These are phyloP conservation scores for Astraeus odoratus DNA, from an alignment of 768 basidiomycete species.

Conservation along the genomic window DNA sequence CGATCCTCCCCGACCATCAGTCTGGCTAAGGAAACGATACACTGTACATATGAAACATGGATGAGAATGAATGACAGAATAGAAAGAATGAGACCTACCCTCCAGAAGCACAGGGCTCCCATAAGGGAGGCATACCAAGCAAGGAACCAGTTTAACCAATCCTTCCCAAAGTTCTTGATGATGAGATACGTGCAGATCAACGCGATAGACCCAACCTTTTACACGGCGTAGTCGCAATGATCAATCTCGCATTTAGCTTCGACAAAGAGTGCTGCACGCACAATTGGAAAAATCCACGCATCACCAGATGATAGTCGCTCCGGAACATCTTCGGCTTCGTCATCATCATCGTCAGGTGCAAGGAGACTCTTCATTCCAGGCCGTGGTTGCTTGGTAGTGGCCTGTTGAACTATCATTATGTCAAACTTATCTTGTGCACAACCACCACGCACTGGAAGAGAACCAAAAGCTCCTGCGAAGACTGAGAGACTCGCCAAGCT, in stretches of 20 bases:
- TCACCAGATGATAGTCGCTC: slow-evolving; percentile 60
- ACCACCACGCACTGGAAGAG: slow-evolving; percentile 49
- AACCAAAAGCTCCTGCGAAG: slow-evolving; percentile 63
- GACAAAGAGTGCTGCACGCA: slow-evolving; percentile 38
- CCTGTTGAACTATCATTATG: slow-evolving; percentile 7
- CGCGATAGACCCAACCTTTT: slow-evolving; percentile 62
- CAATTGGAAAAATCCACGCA: slow-evolving; percentile 72
- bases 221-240: neutral
- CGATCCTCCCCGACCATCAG: slow-evolving; percentile 40
- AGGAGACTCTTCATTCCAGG: slow-evolving; percentile 10
- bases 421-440: neutral
- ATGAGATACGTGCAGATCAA: slow-evolving; percentile 64
- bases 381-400: neutral
- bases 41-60: slow-evolving; percentile 27
- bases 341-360: slow-evolving; percentile 43
- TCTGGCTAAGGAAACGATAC: slow-evolving; percentile 43
- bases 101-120: slow-evolving; percentile 63
- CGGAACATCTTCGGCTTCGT: slow-evolving; percentile 51
- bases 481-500: slow-evolving; percentile 58
- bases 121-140: slow-evolving; percentile 68
- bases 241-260: neutral
- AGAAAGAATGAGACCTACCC: slow-evolving; percentile 35
- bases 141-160: slow-evolving; percentile 79
- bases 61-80: neutral
- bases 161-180: slow-evolving; percentile 69